Conservation (phyloP, 495 filamentous ascomycete species). For the Penicillium salamii region DNA sequence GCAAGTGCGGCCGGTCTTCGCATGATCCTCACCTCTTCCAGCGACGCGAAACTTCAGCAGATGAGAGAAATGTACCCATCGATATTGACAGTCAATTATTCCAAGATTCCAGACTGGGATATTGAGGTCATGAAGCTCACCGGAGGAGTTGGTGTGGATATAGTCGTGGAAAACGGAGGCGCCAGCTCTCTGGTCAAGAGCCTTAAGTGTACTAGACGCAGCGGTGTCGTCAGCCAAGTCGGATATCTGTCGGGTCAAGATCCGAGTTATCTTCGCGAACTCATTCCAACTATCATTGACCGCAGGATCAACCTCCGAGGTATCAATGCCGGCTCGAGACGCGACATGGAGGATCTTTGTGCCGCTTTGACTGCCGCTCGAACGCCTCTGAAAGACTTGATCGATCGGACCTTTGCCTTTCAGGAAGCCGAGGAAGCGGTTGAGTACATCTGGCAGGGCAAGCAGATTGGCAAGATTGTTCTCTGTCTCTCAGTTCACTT, state of each 20-base stretch:
- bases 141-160: constrained; percentile 35
- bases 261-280: constrained; percentile 19
- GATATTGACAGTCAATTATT: constrained; percentile 35
- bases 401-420: constrained; percentile 30
- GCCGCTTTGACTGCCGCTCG: constrained; percentile 22
- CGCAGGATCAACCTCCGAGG: constrained; percentile 30
- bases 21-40: constrained; percentile 35
- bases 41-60: constrained; percentile 30
- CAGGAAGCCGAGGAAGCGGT: constrained; percentile 36
- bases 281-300: constrained; percentile 33
- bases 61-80: constrained; percentile 18
- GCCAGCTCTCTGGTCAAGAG: constrained; percentile 30
- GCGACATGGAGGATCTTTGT: constrained; percentile 35
- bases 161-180: constrained; percentile 40
- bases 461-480: constrained; percentile 37
- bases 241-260: constrained; percentile 36
- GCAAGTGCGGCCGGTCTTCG: constrained; percentile 28
- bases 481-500: constrained; percentile 13
- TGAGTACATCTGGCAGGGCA: constrained; percentile 35
- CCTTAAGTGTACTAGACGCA: constrained; percentile 30
- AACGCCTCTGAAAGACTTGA: constrained; percentile 28
- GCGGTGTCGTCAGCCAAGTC: constrained; percentile 39
- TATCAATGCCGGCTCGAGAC: constrained; percentile 37
- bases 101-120: constrained; percentile 28
- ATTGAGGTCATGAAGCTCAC: constrained; percentile 33